A percentile compares a stretch with the other conserved stretches of the same genome.
Conservation (phyloP, 352 stramenopile genomes). For the Globisporangium alternatum region DNA sequence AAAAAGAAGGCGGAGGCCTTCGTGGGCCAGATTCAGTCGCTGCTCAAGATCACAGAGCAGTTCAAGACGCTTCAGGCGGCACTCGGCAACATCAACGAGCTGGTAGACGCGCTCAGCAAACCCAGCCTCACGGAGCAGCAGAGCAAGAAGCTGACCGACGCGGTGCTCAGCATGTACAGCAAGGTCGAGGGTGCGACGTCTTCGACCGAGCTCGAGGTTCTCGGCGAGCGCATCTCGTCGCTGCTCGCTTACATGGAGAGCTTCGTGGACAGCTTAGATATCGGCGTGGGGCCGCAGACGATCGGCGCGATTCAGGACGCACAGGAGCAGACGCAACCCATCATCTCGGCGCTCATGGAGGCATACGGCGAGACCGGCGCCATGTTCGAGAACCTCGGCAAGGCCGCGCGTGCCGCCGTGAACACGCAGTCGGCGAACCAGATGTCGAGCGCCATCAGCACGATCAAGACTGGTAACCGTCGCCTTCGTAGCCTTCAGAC, state of each 20-base stretch:
- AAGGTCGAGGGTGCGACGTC: not conserved
- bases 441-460: not conserved
- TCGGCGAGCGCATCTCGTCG: not conserved
- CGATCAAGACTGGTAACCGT: not conserved
- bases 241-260: not conserved
- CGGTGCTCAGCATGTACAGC: not conserved
- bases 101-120: conserved; percentile 6
- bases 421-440: not conserved
- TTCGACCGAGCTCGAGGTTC: not conserved
- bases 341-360: not conserved
- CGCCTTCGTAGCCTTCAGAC: not conserved
- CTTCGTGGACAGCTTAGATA: not conserved
- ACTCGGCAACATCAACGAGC: conserved; percentile 9
- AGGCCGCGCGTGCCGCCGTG: not conserved
- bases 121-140: not conserved
- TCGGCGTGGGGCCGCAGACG: not conserved
- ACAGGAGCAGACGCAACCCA: not conserved
- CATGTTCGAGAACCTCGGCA: not conserved
- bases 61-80: conserved; percentile 5
- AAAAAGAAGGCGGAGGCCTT: not conserved
- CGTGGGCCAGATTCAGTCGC: not conserved
- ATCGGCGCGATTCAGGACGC: conserved; percentile 9
- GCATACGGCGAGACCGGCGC: not conserved
- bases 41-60: not conserved
- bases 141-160: conserved; percentile 1